These are phyloP conservation scores for Cadophora sp. DNA, from an alignment of 2,329 filamentous ascomycete species.

Conservation along the genomic window DNA sequence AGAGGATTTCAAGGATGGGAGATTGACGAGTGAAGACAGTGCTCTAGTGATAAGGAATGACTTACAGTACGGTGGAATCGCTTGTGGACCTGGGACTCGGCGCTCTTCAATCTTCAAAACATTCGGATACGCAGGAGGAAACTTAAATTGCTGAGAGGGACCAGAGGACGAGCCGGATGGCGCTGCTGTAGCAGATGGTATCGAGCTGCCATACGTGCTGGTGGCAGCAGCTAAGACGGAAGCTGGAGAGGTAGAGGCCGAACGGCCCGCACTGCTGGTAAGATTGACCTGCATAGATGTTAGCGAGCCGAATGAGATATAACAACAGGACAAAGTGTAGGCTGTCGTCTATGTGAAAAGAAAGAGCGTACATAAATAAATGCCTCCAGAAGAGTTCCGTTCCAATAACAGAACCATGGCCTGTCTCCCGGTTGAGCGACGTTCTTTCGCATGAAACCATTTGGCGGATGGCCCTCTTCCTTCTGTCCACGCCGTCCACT, in stretches of 20 bases:
- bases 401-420: slow-evolving; percentile 76
- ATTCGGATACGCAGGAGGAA: slow-evolving; percentile 56
- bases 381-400: slow-evolving; percentile 68
- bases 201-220: slow-evolving; percentile 1
- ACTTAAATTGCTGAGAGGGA: slow-evolving; percentile 39
- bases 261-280: slow-evolving; percentile 44
- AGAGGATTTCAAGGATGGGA: neutral
- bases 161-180: slow-evolving; percentile 15
- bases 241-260: slow-evolving; percentile 14
- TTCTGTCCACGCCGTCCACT: neutral
- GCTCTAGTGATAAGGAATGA: slow-evolving; percentile 2
- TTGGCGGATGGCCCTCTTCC: neutral
- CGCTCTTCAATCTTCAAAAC: slow-evolving; percentile 72
- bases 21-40: neutral
- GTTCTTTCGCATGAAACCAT: slow-evolving; percentile 40
- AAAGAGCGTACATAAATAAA: slow-evolving; percentile 62
- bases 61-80: slow-evolving; percentile 61
- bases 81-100: slow-evolving; percentile 47
- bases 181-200: slow-evolving; percentile 42
- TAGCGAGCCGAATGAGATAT: neutral
- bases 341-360: neutral
- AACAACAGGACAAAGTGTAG: neutral
- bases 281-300: slow-evolving; percentile 43
- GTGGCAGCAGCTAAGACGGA: slow-evolving; percentile 15
- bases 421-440: slow-evolving; percentile 60